phyloP scores from a whole-genome alignment of 371 early-diverging fungal genomes.

The Zopfochytrium polystomum region DNA sequence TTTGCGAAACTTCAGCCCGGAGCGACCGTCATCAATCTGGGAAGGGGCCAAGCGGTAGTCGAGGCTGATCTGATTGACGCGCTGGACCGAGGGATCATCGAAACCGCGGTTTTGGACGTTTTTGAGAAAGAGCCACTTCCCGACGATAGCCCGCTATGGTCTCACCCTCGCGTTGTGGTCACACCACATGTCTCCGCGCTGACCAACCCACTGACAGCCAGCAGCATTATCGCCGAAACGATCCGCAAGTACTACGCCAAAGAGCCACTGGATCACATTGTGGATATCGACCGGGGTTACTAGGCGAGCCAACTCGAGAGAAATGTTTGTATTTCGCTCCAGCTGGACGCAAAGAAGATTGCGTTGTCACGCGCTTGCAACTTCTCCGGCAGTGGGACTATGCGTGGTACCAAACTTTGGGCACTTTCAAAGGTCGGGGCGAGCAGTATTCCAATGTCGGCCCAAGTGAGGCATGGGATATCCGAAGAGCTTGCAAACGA shows the following conservation, averaged over 20 bases:
- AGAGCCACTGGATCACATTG: too few species aligned
- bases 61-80: constrained; percentile 3
- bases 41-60: constrained; percentile 10
- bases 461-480: too few species aligned
- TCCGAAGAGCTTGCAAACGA: too few species aligned
- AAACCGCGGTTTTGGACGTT: constrained; percentile 2
- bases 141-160: neutral
- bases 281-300: too few species aligned
- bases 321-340: too few species aligned
- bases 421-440: too few species aligned
- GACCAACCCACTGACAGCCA: neutral
- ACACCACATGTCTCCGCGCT: constrained; percentile 14
- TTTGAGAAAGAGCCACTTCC: constrained; percentile 9
- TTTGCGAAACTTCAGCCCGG: constrained; percentile 4
- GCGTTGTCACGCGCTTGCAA: too few species aligned
- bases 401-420: too few species aligned
- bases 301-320: too few species aligned
- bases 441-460: too few species aligned
- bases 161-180: constrained; percentile 5
- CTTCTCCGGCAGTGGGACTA: too few species aligned
- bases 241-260: neutral
- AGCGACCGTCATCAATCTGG: constrained; percentile 4
- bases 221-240: neutral
- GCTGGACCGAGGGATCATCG: neutral
- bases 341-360: too few species aligned